Percentiles rank a stretch among this genome's conserved stretches.
Conservation (phyloP, 2,329 filamentous ascomycete species). For the Neoarthrinium moseri region DNA sequence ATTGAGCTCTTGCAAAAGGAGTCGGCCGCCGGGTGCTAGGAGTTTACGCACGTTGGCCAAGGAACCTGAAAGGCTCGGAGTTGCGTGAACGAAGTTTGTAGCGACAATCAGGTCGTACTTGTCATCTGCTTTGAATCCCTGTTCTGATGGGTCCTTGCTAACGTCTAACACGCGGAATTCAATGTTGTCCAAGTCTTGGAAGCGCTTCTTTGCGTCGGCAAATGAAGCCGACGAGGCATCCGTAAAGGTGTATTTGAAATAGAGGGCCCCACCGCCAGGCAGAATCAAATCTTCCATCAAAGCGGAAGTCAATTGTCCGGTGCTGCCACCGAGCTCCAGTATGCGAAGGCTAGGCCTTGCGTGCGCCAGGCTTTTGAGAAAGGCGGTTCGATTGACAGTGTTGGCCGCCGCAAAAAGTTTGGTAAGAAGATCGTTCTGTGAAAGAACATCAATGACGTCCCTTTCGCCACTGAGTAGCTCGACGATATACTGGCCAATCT, state of each 20-base stretch:
- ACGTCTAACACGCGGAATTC: constrained; percentile 28
- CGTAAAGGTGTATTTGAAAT: not conserved
- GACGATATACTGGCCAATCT: too few relatives aligned
- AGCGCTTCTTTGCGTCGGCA: not conserved
- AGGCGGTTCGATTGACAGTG: not conserved
- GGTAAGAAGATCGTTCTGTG: not conserved
- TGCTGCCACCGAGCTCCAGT: constrained; percentile 5
- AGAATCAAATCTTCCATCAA: constrained; percentile 6
- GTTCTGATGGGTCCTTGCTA: constrained; percentile 22
- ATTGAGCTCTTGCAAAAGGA: constrained; percentile 28
- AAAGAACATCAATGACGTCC: not conserved
- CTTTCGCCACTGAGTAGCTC: too few relatives aligned
- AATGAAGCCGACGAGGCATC: not conserved
- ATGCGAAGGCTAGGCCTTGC: constrained; percentile 1
- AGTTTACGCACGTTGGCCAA: constrained; percentile 23
- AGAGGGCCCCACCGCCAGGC: not conserved
- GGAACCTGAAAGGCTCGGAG: constrained; percentile 17
- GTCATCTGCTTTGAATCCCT: constrained; percentile 28
- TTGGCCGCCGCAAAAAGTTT: not conserved
- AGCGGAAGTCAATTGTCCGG: not conserved
- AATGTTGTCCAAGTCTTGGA: constrained; percentile 15
- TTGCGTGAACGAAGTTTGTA: constrained; percentile 27
- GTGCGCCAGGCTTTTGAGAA: not conserved
- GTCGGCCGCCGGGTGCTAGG: constrained; percentile 28
- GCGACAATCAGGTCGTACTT: constrained; percentile 30